Evolutionary conservation across 768 basidiomycete genomes (phyloP).

Genomic region (Mycena vulgaris): DNA sequence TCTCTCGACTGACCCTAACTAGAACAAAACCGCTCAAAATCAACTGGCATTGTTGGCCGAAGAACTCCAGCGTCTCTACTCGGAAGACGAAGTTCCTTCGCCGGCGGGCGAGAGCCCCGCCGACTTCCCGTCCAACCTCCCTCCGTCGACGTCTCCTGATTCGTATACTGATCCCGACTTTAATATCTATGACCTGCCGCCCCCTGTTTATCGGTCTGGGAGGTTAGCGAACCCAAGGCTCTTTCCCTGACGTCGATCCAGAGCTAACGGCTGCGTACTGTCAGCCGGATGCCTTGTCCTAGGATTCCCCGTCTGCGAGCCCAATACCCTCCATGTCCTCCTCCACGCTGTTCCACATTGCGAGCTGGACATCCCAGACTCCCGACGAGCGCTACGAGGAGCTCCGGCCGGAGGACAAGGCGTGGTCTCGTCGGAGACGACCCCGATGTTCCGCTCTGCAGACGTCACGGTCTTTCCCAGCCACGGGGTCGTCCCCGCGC

Average conservation of each 20-base stretch:
- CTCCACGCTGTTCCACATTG: not conserved
- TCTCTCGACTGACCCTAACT: not conserved
- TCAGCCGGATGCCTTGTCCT: too few species aligned
- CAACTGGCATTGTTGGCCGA: slow-evolving; percentile 35
- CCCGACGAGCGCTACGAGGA: not conserved
- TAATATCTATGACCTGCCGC: too few species aligned
- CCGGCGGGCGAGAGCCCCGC: slow-evolving; percentile 35
- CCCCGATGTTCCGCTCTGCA: not conserved
- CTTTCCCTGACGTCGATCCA: too few species aligned
- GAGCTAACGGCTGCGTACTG: too few species aligned
- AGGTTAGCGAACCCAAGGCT: too few species aligned
- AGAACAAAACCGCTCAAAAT: slow-evolving; percentile 38
- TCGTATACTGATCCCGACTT: too few species aligned
- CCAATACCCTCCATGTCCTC: not conserved
- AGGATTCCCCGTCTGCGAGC: not conserved
- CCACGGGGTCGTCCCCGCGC: too few species aligned
- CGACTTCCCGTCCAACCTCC: slow-evolving; percentile 22
- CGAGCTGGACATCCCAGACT: not conserved
- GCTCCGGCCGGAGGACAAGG: not conserved
- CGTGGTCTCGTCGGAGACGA: not conserved
- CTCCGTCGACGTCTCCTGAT: slow-evolving; percentile 17
- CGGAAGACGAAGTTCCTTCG: slow-evolving; percentile 31
- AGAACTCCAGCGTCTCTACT: slow-evolving; percentile 34
- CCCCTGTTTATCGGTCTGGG: too few species aligned
- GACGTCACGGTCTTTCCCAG: too few species aligned